Evolutionary conservation across 176 grass and related monocot species (phyloP).

Genomic region (Elaeis guineensis): DNA sequence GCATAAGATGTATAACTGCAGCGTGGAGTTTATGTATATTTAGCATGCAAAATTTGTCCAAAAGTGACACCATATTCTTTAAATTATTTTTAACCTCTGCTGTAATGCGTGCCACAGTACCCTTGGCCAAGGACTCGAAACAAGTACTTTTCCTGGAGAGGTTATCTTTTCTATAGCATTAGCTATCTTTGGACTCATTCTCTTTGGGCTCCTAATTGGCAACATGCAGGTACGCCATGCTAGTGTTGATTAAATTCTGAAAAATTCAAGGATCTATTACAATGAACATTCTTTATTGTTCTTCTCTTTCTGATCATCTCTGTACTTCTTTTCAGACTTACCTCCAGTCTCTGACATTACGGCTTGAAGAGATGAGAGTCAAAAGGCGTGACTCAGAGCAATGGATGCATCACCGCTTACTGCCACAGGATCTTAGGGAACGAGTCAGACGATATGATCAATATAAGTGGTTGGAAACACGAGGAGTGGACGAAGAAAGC

Average conservation of each 20-base stretch:
- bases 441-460: conserved; percentile 81
- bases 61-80: too few species aligned
- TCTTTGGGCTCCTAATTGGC: conserved; percentile 91
- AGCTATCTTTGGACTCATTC: conserved; percentile 74
- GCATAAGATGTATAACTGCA: too few species aligned
- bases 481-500: conserved; percentile 92
- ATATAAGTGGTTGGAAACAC: conserved; percentile 88
- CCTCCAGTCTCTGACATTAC: conserved; percentile 80
- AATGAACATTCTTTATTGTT: too few species aligned
- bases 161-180: conserved; percentile 82
- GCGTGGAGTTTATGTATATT: background rate
- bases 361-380: conserved; percentile 95
- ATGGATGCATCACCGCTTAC: conserved; percentile 89
- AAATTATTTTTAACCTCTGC: too few species aligned
- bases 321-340: conserved; percentile 47
- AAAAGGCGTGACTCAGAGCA: conserved; percentile 87
- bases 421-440: conserved; percentile 62
- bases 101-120: conserved; percentile 41
- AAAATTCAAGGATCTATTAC: too few species aligned
- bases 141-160: conserved; percentile 72
- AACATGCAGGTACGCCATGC: conserved; percentile 79
- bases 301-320: background rate
- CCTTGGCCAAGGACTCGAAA: conserved; percentile 72
- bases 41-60: conserved; percentile 6
- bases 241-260: too few species aligned